Base-by-base conservation (phyloP, 2,329 filamentous ascomycete genomes). In the Furcasterigmium sp. region DNA sequence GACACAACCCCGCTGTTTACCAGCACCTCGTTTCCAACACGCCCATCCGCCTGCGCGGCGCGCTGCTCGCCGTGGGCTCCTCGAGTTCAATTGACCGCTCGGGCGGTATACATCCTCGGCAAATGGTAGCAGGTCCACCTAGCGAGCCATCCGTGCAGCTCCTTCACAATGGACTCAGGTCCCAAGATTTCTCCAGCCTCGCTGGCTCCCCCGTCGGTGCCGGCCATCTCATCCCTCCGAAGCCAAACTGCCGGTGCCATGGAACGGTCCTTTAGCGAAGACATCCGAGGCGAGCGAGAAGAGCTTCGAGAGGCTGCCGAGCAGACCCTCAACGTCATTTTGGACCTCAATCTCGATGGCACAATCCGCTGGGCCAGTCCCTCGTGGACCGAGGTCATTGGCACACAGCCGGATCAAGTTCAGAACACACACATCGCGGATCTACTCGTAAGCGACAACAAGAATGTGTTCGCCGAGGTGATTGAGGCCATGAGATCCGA, bases 311-410 rank as follows among this genome's bases (percentile, higher is more conserved):
- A 95, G 69, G 93, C 91, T 32, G 93, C 91, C 40, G 91, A 97
- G 67, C 89, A 96, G 69, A 96, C 91, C 18, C 76, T 95, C 61
- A 98, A 97, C 65, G 87, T 95, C 51, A 95, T 98, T 61, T 78
- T 98, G 60, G 91, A 98, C 68, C 75, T 98, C 51, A 89, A 90
- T 57, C 77, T 97, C 44, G 87, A 96, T 59, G 89, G 89, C 51
- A 85, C 82, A 48, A 85, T 98, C 56, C 86, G 90, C 66, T 98
- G 93, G 88, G 91, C 95, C 55, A 97, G 91, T 62, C 88, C 91
- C 11, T 96, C 91, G 14, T 98, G 93, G 93, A 80, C 81, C 47
- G 90, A 97, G 56, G 85, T 98, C 39, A 85, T 97, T 47, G 93
- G 93, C 46, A 91, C 87, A 4, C 69, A 78, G 36, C 76, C 84